phyloP scores from a whole-genome alignment of 371 early-diverging fungal genomes.

The Mortierella sp. region DNA sequence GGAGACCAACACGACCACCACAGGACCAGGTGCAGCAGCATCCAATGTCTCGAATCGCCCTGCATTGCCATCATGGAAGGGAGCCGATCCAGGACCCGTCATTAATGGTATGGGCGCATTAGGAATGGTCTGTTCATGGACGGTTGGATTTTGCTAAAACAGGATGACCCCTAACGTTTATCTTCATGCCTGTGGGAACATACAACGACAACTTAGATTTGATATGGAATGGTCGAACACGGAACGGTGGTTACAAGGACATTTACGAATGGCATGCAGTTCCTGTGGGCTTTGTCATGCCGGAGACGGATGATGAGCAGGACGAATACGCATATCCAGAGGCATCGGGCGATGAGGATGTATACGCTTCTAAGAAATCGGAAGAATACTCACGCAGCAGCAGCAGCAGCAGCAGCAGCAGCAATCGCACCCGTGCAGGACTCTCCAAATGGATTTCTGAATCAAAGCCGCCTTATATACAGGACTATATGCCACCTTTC shows the following conservation, averaged over 20 bases:
- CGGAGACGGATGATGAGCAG: conserved; percentile 50
- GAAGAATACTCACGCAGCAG: too few species aligned
- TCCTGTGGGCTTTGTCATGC: conserved; percentile 39
- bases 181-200: too few species aligned
- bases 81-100: conserved; percentile 44
- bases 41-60: conserved; percentile 23
- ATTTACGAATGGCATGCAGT: conserved; percentile 49
- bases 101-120: conserved; percentile 28
- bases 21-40: conserved; percentile 1
- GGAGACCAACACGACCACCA: not conserved
- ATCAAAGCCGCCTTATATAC: conserved; percentile 36
- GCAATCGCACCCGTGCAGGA: not conserved
- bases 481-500: conserved; percentile 44
- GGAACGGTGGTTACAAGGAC: not conserved
- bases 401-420: not conserved
- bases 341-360: conserved; percentile 21
- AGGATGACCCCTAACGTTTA: too few species aligned
- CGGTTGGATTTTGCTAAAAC: too few species aligned
- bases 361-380: not conserved
- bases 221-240: conserved; percentile 32
- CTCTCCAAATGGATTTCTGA: conserved; percentile 42
- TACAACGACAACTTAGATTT: conserved; percentile 19
- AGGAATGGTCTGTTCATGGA: too few species aligned
- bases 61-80: conserved; percentile 45
- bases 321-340: conserved; percentile 53